Percentiles rank a stretch among this genome's conserved stretches.
Conservation (phyloP, 192 early-diverging fungal species). For the Coemansia sp. region DNA sequence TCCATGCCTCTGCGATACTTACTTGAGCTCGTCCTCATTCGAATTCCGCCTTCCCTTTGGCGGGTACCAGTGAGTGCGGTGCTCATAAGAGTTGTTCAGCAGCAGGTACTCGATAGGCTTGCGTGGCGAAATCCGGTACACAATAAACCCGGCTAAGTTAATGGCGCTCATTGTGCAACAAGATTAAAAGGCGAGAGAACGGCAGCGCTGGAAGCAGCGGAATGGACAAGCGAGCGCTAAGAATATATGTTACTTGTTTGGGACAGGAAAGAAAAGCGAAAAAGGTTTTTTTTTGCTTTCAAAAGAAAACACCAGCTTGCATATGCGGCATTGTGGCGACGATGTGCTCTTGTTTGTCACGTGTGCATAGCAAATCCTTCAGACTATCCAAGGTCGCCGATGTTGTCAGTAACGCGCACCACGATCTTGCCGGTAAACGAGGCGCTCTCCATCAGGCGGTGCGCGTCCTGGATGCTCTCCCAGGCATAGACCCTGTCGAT, state of each 20-base stretch:
- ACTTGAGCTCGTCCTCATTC: slow-evolving; percentile 83
- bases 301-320: neutral
- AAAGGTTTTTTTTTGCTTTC: neutral
- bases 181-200: slow-evolving; percentile 5
- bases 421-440: slow-evolving; percentile 68
- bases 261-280: neutral
- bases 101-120: slow-evolving; percentile 75
- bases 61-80: slow-evolving; percentile 82
- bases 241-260: too few relatives aligned
- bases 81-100: slow-evolving; percentile 79
- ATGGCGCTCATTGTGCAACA: slow-evolving; percentile 36
- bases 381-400: neutral
- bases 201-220: too few relatives aligned
- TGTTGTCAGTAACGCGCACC: slow-evolving; percentile 35
- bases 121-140: slow-evolving; percentile 70
- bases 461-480: slow-evolving; percentile 68
- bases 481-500: slow-evolving; percentile 69
- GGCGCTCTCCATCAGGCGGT: slow-evolving; percentile 69
- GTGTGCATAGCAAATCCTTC: neutral
- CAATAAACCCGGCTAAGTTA: slow-evolving; percentile 66
- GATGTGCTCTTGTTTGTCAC: neutral
- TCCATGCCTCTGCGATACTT: slow-evolving; percentile 33
- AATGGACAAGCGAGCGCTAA: too few relatives aligned
- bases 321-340: neutral
- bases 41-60: slow-evolving; percentile 82